Percentiles rank a stretch among this genome's conserved stretches.
These are phyloP conservation scores for Antrodiella citrinella DNA, from an alignment of 768 basidiomycete species.

Conservation along the genomic window DNA sequence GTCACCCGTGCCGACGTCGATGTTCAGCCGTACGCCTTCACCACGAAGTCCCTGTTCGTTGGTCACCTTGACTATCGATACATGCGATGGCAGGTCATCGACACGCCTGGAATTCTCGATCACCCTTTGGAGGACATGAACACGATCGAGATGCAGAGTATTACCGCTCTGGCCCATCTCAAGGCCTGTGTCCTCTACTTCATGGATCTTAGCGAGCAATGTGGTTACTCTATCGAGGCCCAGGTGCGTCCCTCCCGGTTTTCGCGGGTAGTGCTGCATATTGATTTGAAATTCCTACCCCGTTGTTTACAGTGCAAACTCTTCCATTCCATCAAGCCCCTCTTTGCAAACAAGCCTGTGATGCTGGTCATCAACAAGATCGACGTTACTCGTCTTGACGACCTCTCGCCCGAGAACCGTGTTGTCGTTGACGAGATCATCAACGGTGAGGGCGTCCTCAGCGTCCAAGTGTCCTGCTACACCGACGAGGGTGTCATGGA, in stretches of 20 bases:
- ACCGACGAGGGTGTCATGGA: slow-evolving; percentile 98
- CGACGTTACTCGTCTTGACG: slow-evolving; percentile 84
- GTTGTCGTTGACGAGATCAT: slow-evolving; percentile 86
- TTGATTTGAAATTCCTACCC: slow-evolving; percentile 2
- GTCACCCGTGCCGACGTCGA: slow-evolving; percentile 99
- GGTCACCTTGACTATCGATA: slow-evolving; percentile 99
- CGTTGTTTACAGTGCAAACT: slow-evolving; percentile 71
- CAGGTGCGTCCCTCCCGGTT: slow-evolving; percentile 48
- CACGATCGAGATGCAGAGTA: slow-evolving; percentile 99
- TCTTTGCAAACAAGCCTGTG: slow-evolving; percentile 90
- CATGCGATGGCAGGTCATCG: slow-evolving; percentile 98
- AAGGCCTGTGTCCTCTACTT: slow-evolving; percentile 94
- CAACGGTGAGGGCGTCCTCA: slow-evolving; percentile 57
- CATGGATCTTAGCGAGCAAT: slow-evolving; percentile 98
- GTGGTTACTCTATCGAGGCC: slow-evolving; percentile 94
- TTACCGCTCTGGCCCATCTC: slow-evolving; percentile 94
- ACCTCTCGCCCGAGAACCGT: slow-evolving; percentile 68
- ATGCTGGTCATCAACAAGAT: slow-evolving; percentile 97
- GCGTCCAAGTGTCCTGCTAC: slow-evolving; percentile 86
- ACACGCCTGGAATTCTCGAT: slow-evolving; percentile 96
- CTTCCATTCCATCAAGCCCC: slow-evolving; percentile 98
- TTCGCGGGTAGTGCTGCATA: background rate
- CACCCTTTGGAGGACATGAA: slow-evolving; percentile 99
- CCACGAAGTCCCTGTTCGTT: slow-evolving; percentile 96
- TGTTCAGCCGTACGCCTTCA: slow-evolving; percentile 99